Evolutionary conservation across 108 stramenopile species (phyloP).

Genomic region (Aurantiochytrium sp.): DNA sequence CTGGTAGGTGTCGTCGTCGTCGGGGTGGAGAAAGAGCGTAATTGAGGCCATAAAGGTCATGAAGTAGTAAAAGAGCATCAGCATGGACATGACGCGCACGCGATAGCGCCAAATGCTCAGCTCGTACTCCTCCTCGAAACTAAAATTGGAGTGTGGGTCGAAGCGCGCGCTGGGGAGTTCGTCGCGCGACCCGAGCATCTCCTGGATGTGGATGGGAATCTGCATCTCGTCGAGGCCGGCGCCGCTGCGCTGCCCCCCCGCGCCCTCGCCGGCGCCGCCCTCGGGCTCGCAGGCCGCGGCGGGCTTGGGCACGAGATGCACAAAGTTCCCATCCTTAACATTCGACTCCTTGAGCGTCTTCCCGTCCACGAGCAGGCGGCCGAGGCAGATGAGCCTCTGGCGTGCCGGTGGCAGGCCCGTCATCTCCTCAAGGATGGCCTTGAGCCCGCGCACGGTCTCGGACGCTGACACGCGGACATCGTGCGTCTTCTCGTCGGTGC

Average conservation of each 20-base stretch:
- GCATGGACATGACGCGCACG: constrained; percentile 22
- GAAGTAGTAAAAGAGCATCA: constrained; percentile 27
- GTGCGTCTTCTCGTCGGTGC: constrained; percentile 19
- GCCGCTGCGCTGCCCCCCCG: neutral
- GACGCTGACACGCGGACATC: neutral
- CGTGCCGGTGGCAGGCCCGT: neutral
- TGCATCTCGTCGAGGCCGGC: neutral
- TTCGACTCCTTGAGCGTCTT: constrained; percentile 13
- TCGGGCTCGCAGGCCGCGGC: neutral
- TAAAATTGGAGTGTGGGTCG: neutral
- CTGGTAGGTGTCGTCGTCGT: neutral
- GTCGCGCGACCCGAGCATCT: neutral
- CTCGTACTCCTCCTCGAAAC: constrained; percentile 19
- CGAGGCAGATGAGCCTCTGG: constrained; percentile 15
- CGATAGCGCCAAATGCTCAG: constrained; percentile 6
- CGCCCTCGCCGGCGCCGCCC: neutral
- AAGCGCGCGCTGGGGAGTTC: neutral
- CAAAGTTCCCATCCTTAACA: constrained; percentile 8
- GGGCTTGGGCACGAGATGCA: constrained; percentile 28
- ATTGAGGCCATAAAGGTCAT: constrained; percentile 14
- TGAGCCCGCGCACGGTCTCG: neutral
- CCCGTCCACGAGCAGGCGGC: neutral
- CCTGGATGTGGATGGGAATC: constrained; percentile 22
- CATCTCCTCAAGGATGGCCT: neutral
- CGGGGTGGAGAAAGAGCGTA: neutral